Conservation (phyloP, 1,284 basidiomycete species). For the Farysia itapuensis region DNA sequence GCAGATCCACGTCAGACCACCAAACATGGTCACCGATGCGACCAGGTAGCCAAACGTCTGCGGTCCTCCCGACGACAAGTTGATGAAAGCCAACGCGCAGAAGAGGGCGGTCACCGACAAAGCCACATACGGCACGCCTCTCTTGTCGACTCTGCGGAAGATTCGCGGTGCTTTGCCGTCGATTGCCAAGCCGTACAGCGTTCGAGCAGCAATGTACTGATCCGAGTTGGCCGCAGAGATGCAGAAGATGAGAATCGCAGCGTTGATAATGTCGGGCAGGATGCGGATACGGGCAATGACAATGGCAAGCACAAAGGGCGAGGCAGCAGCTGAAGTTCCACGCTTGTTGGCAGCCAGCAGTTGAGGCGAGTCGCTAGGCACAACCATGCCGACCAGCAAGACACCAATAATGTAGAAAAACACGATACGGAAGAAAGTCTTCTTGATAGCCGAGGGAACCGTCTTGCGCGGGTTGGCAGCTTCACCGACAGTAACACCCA, state of each 20-base stretch:
- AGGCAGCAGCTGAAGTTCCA: constrained; percentile 64
- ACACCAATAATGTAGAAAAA: constrained; percentile 70
- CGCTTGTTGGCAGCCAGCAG: constrained; percentile 24
- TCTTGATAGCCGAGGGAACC: constrained; percentile 66
- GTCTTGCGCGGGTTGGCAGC: constrained; percentile 67
- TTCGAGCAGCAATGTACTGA: constrained; percentile 64
- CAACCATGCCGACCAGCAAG: constrained; percentile 61
- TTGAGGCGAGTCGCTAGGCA: constrained; percentile 36
- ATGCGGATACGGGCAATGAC: constrained; percentile 71
- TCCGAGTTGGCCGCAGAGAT: constrained; percentile 64
- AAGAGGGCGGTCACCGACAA: constrained; percentile 67
- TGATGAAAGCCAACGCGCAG: constrained; percentile 69
- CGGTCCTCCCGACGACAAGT: constrained; percentile 66
- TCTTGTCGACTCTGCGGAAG: constrained; percentile 64
- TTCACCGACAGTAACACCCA: constrained; percentile 63
- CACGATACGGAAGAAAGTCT: constrained; percentile 66
- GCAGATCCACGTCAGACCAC: constrained; percentile 65
- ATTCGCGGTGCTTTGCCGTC: constrained; percentile 65
- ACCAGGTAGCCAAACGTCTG: constrained; percentile 45
- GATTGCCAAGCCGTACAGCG: constrained; percentile 65
- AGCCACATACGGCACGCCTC: constrained; percentile 62
- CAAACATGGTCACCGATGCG: constrained; percentile 54
- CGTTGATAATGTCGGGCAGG: constrained; percentile 69
- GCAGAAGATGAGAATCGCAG: constrained; percentile 56
- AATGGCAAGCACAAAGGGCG: constrained; percentile 73